Base-by-base conservation (phyloP, 805 yeast species). In the Saccharomycopsis sp. region DNA sequence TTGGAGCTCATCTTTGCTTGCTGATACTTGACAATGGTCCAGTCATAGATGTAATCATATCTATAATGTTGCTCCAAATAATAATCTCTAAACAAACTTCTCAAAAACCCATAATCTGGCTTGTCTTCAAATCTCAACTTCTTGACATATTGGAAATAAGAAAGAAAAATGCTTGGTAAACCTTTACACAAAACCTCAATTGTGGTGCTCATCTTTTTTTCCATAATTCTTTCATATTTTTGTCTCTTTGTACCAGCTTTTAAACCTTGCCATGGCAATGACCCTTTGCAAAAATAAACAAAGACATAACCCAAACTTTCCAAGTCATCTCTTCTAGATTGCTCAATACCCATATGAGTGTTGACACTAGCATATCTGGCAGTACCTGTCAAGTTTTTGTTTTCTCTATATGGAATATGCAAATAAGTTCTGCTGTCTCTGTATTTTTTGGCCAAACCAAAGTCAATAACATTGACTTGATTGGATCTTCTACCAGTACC, bases 261-360 rank as follows among this genome's bases (percentile, higher is more conserved):
- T 55, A 89, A 73, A 3, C 98, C 98, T 64, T 89, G 98, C 98
- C 98, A 89, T 41, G 98, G 98, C 54, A 89, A 74, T 13, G 94
- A 82, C 33, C 98, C 97, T 44, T 95, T 77, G 62, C 95, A 82
- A 59, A 89, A 92, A 64, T 89, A 89, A 53, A 89, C 84, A 53
- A 92, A 70, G 40, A 89, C 96, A 58, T 89, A 89, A 38, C 96
- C 97, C 56, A 89, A 72, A 48, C 92, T 80, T 65, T 92, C 98
- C 53, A 89, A 71, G 61, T 89, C 98, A 63, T 89, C 98, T 60
- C 98, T 77, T 67, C 98, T 78, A 53, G 87, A 78, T 64, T 89
- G 98, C 61, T 89, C 98, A 52, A 89, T 83, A 42, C 98, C 98
- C 60, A 92, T 68, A 64, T 89, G 98, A 26, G 98, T 89, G 63